Percentiles rank a stretch among this genome's conserved stretches.
Evolutionary conservation across 108 stramenopile genomes (phyloP).

Genomic region (Pseudonitzschia delicatissima): DNA sequence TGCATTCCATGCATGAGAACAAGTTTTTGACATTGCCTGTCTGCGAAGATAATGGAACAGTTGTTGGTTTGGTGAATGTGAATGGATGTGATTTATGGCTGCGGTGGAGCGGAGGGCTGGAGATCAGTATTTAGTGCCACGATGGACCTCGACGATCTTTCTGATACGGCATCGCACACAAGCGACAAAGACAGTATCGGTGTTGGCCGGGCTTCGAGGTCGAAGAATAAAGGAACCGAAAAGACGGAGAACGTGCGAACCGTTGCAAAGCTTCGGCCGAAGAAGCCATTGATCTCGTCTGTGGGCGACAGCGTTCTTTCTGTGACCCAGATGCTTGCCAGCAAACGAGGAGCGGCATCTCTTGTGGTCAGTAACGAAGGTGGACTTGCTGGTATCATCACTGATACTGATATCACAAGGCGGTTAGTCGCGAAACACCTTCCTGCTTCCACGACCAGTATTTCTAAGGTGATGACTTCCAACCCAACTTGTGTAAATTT

Average conservation of each 20-base stretch:
- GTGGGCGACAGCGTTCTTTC: conserved; percentile 38
- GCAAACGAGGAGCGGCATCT: conserved; percentile 64
- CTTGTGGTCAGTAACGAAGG: conserved; percentile 57
- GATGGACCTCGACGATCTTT: conserved; percentile 65
- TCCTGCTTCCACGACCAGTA: conserved; percentile 42
- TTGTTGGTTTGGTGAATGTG: conserved; percentile 94
- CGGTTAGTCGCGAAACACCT: conserved; percentile 80
- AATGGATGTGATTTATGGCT: conserved; percentile 89
- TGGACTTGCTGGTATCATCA: conserved; percentile 72
- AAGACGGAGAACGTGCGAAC: conserved; percentile 4
- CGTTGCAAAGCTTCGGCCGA: conserved; percentile 69
- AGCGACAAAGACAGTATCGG: neutral
- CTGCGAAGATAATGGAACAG: conserved; percentile 70
- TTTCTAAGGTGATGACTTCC: conserved; percentile 84
- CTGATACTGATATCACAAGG: conserved; percentile 82
- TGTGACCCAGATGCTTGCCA: conserved; percentile 58
- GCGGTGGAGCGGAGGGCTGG: conserved; percentile 87
- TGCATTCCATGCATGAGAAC: conserved; percentile 92
- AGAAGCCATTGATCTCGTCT: conserved; percentile 48
- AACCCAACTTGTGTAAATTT: conserved; percentile 79
- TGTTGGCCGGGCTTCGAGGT: neutral
- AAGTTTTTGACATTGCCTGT: conserved; percentile 93
- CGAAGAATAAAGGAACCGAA: neutral
- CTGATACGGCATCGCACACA: conserved; percentile 39
- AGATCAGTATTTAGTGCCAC: conserved; percentile 72